Evolutionary conservation across 768 basidiomycete species (phyloP), one percentile per base, ranked within the genome.

Genomic region (Rossbeevera mucosa): DNA sequence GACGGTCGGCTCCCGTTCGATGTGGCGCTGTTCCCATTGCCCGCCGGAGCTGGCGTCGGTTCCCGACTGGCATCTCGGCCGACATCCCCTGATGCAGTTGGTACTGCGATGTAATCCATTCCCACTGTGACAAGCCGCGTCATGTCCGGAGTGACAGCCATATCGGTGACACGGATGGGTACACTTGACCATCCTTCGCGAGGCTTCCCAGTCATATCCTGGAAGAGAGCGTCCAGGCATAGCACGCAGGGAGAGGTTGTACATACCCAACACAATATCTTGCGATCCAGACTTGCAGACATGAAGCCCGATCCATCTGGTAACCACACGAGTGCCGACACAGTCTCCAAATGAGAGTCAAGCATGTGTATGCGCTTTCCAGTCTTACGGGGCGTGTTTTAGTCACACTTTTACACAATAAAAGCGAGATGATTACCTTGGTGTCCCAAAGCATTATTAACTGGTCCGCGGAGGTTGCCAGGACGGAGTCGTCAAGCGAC

Each of bases 221-320:
- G 66, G 29, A 59, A 42, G 41, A 30, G 33, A 36, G 16, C 48
- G 40, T 49, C 43, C 41, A 26, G 31, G 16, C 12, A 47, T 41
- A 14, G 3, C 8, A 13, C 20, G 9, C 4, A 54, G 30, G 33
- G 11, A 44, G 42, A 44, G 41, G 43, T 48, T 49, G 36, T 46
- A 65, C 81, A 44, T 70, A 92, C 93, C 92, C 92, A 94, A 52
- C 85, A 80, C 41, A 85, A 78, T 53, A 91, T 83, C 69, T 83
- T 86, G 56, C 85, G 82, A 68, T 97, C 95, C 64, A 95, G 75
- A 40, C 88, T 88, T 46, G 86, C 87, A 11, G 93, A 94, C 59
- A 96, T 80, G 66, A 98, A 96, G 7, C 91, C 92, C 20, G 83
- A 82, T 29, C 87, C 87, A 66, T 96, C 89, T 18, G 92, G 88